phyloP scores from a whole-genome alignment of 345 rosid genomes.

The Triadica sebifera region DNA sequence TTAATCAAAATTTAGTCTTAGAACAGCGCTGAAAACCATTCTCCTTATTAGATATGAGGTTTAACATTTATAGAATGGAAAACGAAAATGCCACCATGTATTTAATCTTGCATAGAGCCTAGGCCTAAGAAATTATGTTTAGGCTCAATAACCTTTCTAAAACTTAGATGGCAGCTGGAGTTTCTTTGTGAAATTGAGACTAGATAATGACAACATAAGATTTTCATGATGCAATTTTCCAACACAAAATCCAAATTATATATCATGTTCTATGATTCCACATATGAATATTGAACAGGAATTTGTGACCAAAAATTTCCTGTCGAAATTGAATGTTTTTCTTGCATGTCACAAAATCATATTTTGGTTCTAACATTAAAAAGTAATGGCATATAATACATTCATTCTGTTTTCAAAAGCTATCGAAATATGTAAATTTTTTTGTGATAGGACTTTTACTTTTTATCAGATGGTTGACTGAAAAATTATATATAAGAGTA shows the following conservation, averaged over 20 bases:
- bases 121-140: neutral
- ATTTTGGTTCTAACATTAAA: neutral
- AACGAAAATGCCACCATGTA: no score
- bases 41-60: neutral
- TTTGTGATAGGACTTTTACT: neutral
- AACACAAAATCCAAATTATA: constrained; percentile 4
- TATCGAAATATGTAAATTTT: neutral
- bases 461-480: neutral
- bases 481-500: neutral
- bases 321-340: neutral
- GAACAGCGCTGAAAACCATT: neutral
- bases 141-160: neutral
- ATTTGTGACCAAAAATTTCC: neutral
- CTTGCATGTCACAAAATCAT: neutral
- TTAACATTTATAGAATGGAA: neutral
- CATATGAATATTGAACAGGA: neutral
- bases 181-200: neutral
- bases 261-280: neutral
- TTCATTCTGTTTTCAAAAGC: neutral
- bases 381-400: neutral
- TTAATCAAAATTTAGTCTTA: neutral
- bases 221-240: neutral
- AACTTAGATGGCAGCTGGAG: neutral
- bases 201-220: neutral
- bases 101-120: neutral